Evolutionary conservation across 345 rosid species (phyloP).

Genomic region (Xanthoceras sorbifolium): DNA sequence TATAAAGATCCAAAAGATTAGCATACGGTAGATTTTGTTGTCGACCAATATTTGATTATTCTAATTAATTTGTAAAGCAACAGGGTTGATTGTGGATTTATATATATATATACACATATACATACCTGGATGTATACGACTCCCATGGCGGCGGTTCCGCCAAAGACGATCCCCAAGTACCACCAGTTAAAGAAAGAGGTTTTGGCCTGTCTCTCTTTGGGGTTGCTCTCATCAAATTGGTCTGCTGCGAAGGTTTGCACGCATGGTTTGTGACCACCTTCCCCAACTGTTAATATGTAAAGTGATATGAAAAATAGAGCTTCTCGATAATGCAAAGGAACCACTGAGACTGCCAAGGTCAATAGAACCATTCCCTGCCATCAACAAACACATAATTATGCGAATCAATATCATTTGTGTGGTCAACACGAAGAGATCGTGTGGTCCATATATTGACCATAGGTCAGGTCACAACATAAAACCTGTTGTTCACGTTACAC

Average conservation of each 20-base stretch:
- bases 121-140: slow-evolving; percentile 80
- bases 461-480: too few species aligned
- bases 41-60: too few species aligned
- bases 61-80: too few species aligned
- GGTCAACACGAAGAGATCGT: too few species aligned
- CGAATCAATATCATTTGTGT: too few species aligned
- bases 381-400: background rate
- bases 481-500: too few species aligned
- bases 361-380: slow-evolving; percentile 73
- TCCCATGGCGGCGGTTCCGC: slow-evolving; percentile 60
- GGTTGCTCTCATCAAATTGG: slow-evolving; percentile 67
- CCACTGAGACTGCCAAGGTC: slow-evolving; percentile 59
- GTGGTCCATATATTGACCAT: too few species aligned
- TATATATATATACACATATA: too few species aligned
- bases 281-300: slow-evolving; percentile 75
- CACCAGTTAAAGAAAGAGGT: slow-evolving; percentile 96
- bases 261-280: slow-evolving; percentile 96
- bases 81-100: too few species aligned
- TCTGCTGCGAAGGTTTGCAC: slow-evolving; percentile 96
- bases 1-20: too few species aligned
- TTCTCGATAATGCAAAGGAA: slow-evolving; percentile 38
- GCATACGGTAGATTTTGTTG: too few species aligned
- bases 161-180: slow-evolving; percentile 62
- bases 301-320: slow-evolving; percentile 68
- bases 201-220: slow-evolving; percentile 68